Conservation (phyloP, 2,329 filamentous ascomycete species). For the Pseudonectria buxi region DNA sequence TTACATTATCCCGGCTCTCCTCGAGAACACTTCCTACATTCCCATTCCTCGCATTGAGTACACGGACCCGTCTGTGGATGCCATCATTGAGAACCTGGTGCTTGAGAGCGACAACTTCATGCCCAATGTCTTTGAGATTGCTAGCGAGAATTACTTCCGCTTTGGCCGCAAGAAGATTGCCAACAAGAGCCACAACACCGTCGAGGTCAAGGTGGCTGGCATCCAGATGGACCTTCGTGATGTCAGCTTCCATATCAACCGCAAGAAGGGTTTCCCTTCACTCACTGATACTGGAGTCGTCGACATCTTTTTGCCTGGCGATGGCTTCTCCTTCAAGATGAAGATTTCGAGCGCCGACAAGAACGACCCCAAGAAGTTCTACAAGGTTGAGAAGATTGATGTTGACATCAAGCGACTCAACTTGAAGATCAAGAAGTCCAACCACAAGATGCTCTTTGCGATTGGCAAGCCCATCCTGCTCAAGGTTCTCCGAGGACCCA, state of each 20-base stretch:
- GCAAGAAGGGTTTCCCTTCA: conserved; percentile 86
- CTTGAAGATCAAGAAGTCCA: conserved; percentile 90
- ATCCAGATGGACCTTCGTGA: conserved; percentile 89
- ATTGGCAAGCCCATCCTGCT: conserved; percentile 84
- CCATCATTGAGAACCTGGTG: conserved; percentile 87
- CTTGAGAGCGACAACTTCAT: conserved; percentile 95
- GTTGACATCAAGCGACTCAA: conserved; percentile 76
- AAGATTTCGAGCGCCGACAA: conserved; percentile 76
- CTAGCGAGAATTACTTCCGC: conserved; percentile 88
- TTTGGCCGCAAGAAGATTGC: conserved; percentile 85
- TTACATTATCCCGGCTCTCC: conserved; percentile 73
- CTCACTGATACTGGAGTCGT: conserved; percentile 82
- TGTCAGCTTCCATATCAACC: conserved; percentile 91
- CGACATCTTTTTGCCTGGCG: conserved; percentile 80
- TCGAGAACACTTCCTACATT: conserved; percentile 83
- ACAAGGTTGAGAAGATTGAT: conserved; percentile 87
- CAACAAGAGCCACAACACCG: conserved; percentile 75
- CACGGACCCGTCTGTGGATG: conserved; percentile 75
- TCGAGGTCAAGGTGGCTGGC: conserved; percentile 77
- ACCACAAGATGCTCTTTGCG: conserved; percentile 83
- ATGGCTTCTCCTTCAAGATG: conserved; percentile 87
- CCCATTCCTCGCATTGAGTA: conserved; percentile 93
- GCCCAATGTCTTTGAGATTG: conserved; percentile 83
- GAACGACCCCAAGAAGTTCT: conserved; percentile 72
- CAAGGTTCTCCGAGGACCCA: conserved; percentile 72